Base-by-base conservation (phyloP, 225 moss, liverwort and hornwort species). In the Ulota crispa region DNA sequence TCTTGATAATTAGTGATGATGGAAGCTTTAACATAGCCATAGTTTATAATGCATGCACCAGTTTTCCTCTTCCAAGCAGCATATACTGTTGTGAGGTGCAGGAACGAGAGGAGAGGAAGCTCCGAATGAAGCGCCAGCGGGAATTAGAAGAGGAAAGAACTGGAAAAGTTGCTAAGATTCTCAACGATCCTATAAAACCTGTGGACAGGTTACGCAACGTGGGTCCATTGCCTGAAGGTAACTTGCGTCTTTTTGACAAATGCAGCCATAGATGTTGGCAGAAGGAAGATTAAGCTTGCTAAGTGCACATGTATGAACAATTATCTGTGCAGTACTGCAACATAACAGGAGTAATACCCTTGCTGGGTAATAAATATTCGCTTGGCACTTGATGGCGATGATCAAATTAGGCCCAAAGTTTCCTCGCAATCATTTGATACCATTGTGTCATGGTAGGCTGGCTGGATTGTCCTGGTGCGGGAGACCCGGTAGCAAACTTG, bases 401-500 rank as follows among this genome's bases (percentile, higher is more conserved):
- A 80, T 26, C n/a, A 41, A 70, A 63, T 63, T 15, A 27, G 37
- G 31, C 15, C 56, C 30, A 45, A 70, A 41, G 50, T 24, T 27
- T 73, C 73, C 43, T 81, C 18, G 39, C 60, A 63, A 37, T 57
- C 23, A 55, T 60, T 39, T 56, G 56, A 39, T 60, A 32, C 21
- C 7, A 68, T 21, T 7, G 56, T 85, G 73, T 53, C n/a, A 52
- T 70, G 42, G 28, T 79, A 96, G 96, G 98, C 10, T 99, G 98
- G 98, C 68, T 92, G 88, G 98, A 99, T 78, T 99, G 98, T 89
- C 98, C 98, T 52, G 87, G 90, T 87, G 90, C 91, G 89, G 98
- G 98, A 43, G 98, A 94, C 43, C 94, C 94, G 53, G 5, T 93
- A 47, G 89, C 66, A 31, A 86, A 88, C 23, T 72, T 95, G 78